Evolutionary conservation across 257 asterid species (phyloP).

Genomic region (Oldenlandia corymbosa): DNA sequence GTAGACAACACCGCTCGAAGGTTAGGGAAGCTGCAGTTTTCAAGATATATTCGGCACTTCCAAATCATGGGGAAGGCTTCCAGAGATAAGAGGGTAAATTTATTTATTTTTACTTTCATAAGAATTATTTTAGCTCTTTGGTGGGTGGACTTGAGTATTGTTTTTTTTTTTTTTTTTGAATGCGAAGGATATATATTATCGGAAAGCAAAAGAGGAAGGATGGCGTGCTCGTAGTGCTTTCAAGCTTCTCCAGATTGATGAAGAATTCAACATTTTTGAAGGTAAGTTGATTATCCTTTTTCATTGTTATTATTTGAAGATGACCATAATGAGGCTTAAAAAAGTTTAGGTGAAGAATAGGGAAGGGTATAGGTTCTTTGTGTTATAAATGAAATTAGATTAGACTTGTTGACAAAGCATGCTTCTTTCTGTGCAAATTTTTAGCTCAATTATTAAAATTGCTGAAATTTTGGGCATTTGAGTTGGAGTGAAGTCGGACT

Average conservation of each 20-base stretch:
- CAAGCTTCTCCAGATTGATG: constrained; percentile 97
- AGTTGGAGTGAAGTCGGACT: background rate
- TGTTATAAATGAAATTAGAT: too few species aligned
- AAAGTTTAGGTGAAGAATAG: too few species aligned
- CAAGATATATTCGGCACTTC: background rate
- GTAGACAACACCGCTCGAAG: background rate
- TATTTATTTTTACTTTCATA: too few species aligned
- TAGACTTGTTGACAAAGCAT: too few species aligned
- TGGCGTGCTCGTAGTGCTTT: constrained; percentile 99
- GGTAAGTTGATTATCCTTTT: constrained; percentile 38
- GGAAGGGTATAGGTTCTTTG: too few species aligned
- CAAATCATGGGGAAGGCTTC: constrained; percentile 83
- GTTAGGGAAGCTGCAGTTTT: background rate
- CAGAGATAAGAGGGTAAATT: constrained; percentile 76
- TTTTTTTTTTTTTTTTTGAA: constrained; percentile 9
- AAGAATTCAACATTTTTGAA: constrained; percentile 86
- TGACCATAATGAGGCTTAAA: too few species aligned
- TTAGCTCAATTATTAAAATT: too few species aligned
- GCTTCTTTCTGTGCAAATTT: too few species aligned
- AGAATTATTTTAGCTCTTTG: background rate
- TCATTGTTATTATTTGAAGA: too few species aligned
- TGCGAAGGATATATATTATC: constrained; percentile 83
- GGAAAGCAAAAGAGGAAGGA: constrained; percentile 99
- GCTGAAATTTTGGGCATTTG: background rate
- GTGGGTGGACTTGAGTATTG: background rate